Evolutionary conservation across 805 yeast genomes (phyloP), one percentile per base, ranked within the genome.

Genomic region (Wickerhamomyces kurtzmanii): DNA sequence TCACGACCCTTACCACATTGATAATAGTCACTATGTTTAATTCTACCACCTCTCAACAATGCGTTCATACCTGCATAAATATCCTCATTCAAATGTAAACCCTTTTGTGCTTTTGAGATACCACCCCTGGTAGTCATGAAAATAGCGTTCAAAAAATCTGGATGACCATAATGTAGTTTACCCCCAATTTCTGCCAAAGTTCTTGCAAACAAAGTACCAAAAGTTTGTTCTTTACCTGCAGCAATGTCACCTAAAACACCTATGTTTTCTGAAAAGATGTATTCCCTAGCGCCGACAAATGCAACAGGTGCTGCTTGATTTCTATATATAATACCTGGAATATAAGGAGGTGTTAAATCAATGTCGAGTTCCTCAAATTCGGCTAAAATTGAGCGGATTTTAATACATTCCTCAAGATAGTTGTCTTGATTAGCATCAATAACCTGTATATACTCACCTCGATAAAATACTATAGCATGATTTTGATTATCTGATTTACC

Each of bases 1-100:
- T 89, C 97, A 51, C 97, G 68, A 0, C 97, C 97, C 51, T 89
- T 89, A 18, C 97, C 97, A 56, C 97, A 89, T 53, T 89, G 97
- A 55, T 75, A 86, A 54, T 80, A 89, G 47, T 89, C 97, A 54
- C 95, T 82, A 52, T 89, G 97, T 57, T 87, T 87, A 36, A 87
- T 87, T 40, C 89, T 66, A 2, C 96, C 97, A 23, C 96, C 96
- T 33, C 97, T 69, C 45, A 82, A 61, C 38, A 82, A 49, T 0
- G 94, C 96, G 36, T 62, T 83, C 81, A 87, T 89, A 26, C 97
- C 97, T 13, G 96, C 96, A 54, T 81, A 87, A 21, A 87, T 89
- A 61, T 87, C 97, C 51, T 87, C 96, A 58, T 87, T 87, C 47
- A 87, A 58, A 52, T 87, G 97, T 32, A 87, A 60, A 9, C 96